phyloP scores from a whole-genome alignment of 768 basidiomycete species.

The Tremella yokohamensis region DNA sequence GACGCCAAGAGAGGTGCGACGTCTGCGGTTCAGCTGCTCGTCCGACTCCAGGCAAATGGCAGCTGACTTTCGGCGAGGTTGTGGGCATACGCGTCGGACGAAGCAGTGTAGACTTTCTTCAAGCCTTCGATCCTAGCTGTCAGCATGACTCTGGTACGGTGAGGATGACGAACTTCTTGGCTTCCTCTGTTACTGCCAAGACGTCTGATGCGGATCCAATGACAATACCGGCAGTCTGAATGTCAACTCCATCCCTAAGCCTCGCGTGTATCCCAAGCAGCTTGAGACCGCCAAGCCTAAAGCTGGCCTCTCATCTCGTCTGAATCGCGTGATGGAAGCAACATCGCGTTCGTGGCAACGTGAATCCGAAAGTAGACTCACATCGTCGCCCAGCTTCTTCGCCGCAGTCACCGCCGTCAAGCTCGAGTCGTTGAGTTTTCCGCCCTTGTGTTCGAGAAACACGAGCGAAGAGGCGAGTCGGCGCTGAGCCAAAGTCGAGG shows the following conservation, averaged over 20 bases:
- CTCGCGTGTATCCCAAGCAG: background rate
- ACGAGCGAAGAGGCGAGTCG: conserved; percentile 58
- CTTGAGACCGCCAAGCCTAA: background rate
- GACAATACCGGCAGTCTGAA: conserved; percentile 40
- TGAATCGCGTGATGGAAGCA: background rate
- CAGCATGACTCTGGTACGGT: background rate
- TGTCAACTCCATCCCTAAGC: conserved; percentile 50
- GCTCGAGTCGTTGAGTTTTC: conserved; percentile 75
- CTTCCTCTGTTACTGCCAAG: conserved; percentile 64
- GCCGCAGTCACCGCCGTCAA: conserved; percentile 92
- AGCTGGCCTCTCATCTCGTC: background rate
- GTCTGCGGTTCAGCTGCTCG: conserved; percentile 48
- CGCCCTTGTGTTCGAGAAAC: conserved; percentile 81
- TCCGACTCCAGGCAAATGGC: background rate
- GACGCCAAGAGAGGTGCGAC: conserved; percentile 78
- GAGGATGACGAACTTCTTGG: conserved; percentile 63
- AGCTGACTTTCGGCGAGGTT: conserved; percentile 42
- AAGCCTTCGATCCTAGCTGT: conserved; percentile 48
- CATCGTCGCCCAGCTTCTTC: conserved; percentile 73
- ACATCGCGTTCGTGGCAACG: too few relatives aligned
- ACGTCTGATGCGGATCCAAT: conserved; percentile 56
- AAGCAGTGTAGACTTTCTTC: conserved; percentile 49
- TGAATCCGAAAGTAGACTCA: too few relatives aligned
- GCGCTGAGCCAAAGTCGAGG: conserved; percentile 15
- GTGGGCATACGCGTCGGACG: conserved; percentile 41